These are phyloP conservation scores for Fusarium liriodendri DNA, from an alignment of 2,329 filamentous ascomycete species.

Conservation along the genomic window DNA sequence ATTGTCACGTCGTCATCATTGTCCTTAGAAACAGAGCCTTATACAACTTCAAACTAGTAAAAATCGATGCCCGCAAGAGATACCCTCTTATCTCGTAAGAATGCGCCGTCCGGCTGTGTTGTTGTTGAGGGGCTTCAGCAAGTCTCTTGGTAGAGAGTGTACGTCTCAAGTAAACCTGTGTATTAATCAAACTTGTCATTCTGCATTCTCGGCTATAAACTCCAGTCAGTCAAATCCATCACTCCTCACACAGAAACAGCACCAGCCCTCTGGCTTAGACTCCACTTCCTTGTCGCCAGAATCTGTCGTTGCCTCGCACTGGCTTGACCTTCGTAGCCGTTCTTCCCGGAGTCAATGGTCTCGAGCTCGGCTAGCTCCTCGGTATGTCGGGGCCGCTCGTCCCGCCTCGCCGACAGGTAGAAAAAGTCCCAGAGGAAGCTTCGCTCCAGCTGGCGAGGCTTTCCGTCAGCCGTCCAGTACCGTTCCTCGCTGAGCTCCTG, in stretches of 20 bases:
- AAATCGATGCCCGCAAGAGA: neutral
- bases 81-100: neutral
- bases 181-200: neutral
- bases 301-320: conserved; percentile 38
- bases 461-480: conserved; percentile 59
- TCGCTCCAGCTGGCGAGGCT: conserved; percentile 55
- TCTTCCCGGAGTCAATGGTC: conserved; percentile 31
- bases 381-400: conserved; percentile 39
- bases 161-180: neutral
- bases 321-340: conserved; percentile 6
- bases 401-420: conserved; percentile 50
- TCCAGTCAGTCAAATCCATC: neutral
- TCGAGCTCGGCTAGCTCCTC: conserved; percentile 36
- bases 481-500: conserved; percentile 60
- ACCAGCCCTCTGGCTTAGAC: conserved; percentile 28
- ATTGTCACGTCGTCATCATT: neutral
- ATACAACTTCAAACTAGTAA: neutral
- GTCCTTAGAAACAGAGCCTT: neutral
- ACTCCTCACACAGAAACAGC: conserved; percentile 16
- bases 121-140: neutral
- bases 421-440: conserved; percentile 59
- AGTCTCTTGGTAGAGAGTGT: neutral
- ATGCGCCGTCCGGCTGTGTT: neutral
- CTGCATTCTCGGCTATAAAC: neutral
- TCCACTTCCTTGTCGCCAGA: conserved; percentile 39